phyloP scores from a whole-genome alignment of 108 stramenopile species.

The Discostella pseudostelligera region DNA sequence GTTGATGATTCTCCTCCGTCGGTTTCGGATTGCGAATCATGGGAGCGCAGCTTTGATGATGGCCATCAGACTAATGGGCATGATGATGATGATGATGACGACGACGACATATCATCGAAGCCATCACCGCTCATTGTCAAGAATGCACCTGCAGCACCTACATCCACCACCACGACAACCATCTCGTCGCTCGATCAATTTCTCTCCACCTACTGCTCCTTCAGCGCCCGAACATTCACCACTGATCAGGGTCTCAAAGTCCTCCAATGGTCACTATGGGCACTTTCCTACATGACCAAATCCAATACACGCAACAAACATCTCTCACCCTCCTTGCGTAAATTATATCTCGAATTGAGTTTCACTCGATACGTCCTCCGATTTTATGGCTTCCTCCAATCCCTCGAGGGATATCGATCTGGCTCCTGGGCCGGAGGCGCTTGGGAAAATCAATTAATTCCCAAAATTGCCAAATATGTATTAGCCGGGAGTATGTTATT shows the following conservation, averaged over 20 bases:
- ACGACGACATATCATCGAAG: neutral
- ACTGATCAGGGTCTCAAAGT: conserved; percentile 69
- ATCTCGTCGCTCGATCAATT: conserved; percentile 21
- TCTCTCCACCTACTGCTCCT: conserved; percentile 25
- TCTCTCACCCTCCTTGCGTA: conserved; percentile 37
- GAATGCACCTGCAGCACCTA: neutral
- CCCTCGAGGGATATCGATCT: conserved; percentile 57
- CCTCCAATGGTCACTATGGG: conserved; percentile 69
- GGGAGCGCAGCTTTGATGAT: conserved; percentile 3
- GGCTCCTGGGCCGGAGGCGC: conserved; percentile 57
- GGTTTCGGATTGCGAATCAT: neutral
- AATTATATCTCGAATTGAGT: conserved; percentile 52
- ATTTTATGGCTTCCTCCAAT: conserved; percentile 62
- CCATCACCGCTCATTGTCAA: neutral
- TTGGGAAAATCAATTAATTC: conserved; percentile 39
- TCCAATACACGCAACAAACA: conserved; percentile 26
- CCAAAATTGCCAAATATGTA: conserved; percentile 55
- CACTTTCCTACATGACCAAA: conserved; percentile 48
- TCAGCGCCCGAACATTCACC: conserved; percentile 32
- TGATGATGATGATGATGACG: neutral
- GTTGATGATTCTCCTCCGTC: neutral
- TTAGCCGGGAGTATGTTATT: conserved; percentile 73
- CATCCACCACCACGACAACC: conserved; percentile 10
- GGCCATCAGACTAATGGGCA: too few species aligned
- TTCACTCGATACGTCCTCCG: conserved; percentile 70